Evolutionary conservation across 2,329 filamentous ascomycete species (phyloP), one percentile per base, ranked within the genome.

Genomic region (Sclerotinia subarctica): DNA sequence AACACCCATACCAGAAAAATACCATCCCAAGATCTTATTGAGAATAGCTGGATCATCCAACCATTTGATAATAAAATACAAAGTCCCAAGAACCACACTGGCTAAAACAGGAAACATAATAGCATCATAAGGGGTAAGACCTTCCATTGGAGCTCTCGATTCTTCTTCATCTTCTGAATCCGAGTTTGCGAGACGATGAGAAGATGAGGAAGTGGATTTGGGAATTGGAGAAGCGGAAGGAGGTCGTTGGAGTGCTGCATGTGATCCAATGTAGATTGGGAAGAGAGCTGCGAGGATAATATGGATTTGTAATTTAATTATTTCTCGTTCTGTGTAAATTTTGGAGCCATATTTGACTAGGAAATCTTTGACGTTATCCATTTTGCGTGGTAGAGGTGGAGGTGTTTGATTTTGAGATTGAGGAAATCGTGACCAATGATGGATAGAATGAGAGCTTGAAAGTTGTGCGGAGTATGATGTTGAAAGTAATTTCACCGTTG

Each of bases 1-100:
- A n/a, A 96, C 79, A 0, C 92, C 92, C 76, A 94, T 88, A 68
- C 87, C 78, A 3, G 91, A 91, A 79, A 97, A 94, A 81, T 98
- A 97, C 75, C 85, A 88, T 51, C 91, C 89, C 29, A 98, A 81
- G 51, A 96, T 85, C 78, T 90, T 91, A 81, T 94, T 97, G 74
- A 98, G 80, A 29, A 96, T 81, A 15, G 88, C 83, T 0, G 93
- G 89, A 75, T 97, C 92, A 72, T 94, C 84, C 67, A 97, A 86
- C 85, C 90, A 95, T 78, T 96, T 93, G 76, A 98, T 93, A 69
- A 97, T 82, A 74, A 94, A 89, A 81, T 98, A 98, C 17, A 98
- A 83, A 6, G 88, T 88, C 53, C 88, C 84, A 11, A 98, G 85
- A 1, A 90, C 87, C 13, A 82, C 75, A 2, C 88, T 92, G 7